A percentile compares a stretch with the other conserved stretches of the same genome.
Conservation (phyloP, 2,329 filamentous ascomycete genomes). For the Talaromyces sp. region DNA sequence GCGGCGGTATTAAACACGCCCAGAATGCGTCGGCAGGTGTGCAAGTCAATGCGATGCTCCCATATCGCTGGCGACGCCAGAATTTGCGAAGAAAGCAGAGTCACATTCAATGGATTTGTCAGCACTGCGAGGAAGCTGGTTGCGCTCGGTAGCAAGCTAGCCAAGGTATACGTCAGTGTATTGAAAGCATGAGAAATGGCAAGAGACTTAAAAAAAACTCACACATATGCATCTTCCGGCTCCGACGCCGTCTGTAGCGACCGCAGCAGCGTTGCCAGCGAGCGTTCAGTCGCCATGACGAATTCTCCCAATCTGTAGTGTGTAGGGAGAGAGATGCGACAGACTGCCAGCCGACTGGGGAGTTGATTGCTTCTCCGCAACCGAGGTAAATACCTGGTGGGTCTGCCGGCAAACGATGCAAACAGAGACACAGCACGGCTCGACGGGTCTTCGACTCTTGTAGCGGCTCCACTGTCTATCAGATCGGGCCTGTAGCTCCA, state of each 20-base stretch:
- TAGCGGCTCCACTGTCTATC: not conserved
- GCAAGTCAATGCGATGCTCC: constrained; percentile 50
- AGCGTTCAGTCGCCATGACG: constrained; percentile 55
- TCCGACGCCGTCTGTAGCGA: constrained; percentile 55
- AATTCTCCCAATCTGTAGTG: not conserved
- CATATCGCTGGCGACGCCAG: constrained; percentile 56
- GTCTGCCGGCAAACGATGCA: not conserved
- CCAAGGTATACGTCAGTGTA: constrained; percentile 14
- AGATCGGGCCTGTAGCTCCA: not conserved
- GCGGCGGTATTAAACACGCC: constrained; percentile 59
- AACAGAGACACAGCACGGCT: not conserved
- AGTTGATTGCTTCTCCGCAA: not conserved
- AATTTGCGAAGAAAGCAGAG: constrained; percentile 55
- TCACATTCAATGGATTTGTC: constrained; percentile 58
- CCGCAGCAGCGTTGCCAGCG: constrained; percentile 55
- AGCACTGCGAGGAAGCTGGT: constrained; percentile 44
- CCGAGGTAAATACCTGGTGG: not conserved
- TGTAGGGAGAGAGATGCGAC: not conserved
- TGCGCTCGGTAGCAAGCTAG: constrained; percentile 49
- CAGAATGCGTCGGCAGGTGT: constrained; percentile 51
- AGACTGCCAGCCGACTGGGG: not conserved
- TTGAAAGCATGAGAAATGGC: not conserved
- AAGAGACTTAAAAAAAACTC: constrained; percentile 15
- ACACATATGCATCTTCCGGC: constrained; percentile 57
- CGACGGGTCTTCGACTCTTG: no score